Evolutionary conservation across 805 yeast species (phyloP).

Genomic region (Metschnikowia lunata): DNA sequence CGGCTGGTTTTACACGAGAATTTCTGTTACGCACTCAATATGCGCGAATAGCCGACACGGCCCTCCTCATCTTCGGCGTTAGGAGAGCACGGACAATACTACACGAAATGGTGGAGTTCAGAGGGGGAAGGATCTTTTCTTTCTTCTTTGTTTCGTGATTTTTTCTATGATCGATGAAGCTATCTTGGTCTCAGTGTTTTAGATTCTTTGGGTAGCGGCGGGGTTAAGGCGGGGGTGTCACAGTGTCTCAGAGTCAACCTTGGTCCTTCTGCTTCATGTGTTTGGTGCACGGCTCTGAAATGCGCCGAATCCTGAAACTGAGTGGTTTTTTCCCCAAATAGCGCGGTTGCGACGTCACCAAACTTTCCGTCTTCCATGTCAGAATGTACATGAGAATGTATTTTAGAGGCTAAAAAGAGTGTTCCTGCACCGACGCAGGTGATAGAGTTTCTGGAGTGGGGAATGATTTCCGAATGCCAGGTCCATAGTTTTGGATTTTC

Average conservation of each 20-base stretch:
- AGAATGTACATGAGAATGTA: too few relatives aligned
- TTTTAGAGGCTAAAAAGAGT: too few relatives aligned
- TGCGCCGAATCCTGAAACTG: slow-evolving; percentile 5
- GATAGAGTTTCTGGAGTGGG: too few relatives aligned
- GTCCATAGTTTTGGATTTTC: too few relatives aligned
- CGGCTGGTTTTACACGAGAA: slow-evolving; percentile 6
- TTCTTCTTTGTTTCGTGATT: not conserved
- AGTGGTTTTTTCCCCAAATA: slow-evolving; percentile 6
- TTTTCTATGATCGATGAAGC: not conserved
- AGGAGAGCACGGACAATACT: not conserved
- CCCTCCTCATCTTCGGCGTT: not conserved
- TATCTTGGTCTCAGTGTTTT: too few relatives aligned
- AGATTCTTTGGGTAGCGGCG: not conserved
- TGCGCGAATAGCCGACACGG: slow-evolving; percentile 1
- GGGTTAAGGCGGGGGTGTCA: not conserved
- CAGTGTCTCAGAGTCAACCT: not conserved
- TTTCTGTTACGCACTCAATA: not conserved
- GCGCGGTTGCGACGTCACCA: slow-evolving; percentile 2
- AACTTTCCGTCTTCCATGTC: too few relatives aligned
- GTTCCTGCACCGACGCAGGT: too few relatives aligned
- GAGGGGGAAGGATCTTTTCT: not conserved
- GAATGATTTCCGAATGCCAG: too few relatives aligned
- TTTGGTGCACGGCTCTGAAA: slow-evolving; percentile 3
- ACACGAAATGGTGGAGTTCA: too few relatives aligned
- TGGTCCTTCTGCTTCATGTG: slow-evolving; percentile 2